These are phyloP conservation scores for Botryosphaeria dothidea DNA, from an alignment of 2,329 filamentous ascomycete genomes.

Conservation along the genomic window DNA sequence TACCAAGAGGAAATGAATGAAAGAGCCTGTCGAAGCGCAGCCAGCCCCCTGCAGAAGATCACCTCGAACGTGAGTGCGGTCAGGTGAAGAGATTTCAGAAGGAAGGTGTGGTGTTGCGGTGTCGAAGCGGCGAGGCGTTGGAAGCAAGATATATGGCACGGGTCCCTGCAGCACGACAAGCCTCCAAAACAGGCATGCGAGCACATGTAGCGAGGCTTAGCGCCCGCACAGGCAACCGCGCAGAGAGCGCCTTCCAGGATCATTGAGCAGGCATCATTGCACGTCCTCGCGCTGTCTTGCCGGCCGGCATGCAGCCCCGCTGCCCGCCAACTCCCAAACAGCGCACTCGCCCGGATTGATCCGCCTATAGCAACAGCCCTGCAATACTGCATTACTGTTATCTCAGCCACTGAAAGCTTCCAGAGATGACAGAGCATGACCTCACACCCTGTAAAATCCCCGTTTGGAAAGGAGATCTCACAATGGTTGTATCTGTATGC, in stretches of 20 bases:
- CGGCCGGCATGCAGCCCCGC: too few species aligned
- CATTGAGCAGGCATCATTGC: neutral
- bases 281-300: neutral
- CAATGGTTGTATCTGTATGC: too few species aligned
- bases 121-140: neutral
- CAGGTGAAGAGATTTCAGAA: neutral
- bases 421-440: too few species aligned
- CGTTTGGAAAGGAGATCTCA: too few species aligned
- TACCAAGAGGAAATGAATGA: neutral
- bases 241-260: neutral
- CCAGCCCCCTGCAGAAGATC: neutral
- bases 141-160: neutral
- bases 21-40: neutral
- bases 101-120: neutral
- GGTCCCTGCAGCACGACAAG: neutral
- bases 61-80: neutral
- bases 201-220: neutral
- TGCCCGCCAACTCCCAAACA: too few species aligned
- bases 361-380: too few species aligned
- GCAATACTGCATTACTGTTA: too few species aligned
- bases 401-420: too few species aligned
- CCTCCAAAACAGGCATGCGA: neutral
- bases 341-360: too few species aligned
- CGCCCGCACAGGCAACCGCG: neutral
- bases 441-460: too few species aligned